phyloP scores from a whole-genome alignment of 345 rosid genomes.

The Eutrema japonicum region DNA sequence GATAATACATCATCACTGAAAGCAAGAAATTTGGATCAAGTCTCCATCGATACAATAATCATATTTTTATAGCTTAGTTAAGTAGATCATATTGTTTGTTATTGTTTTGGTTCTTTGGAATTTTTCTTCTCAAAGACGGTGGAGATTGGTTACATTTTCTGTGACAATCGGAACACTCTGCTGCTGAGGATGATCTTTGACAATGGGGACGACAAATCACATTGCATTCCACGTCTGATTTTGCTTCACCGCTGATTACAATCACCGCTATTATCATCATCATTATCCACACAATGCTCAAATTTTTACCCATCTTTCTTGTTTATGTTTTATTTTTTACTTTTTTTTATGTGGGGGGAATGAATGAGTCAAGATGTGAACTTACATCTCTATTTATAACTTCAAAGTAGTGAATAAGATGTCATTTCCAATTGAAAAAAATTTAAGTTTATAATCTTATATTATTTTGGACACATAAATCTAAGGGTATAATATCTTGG shows the following conservation, averaged over 20 bases:
- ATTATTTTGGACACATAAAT: not conserved
- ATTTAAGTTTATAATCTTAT: not conserved
- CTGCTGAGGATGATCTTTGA: not conserved
- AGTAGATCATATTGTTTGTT: too few species aligned
- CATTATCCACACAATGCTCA: constrained; percentile 9
- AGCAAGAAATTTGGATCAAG: not conserved
- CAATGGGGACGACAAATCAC: constrained; percentile 18
- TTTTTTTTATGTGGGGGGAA: not conserved
- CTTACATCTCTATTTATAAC: constrained; percentile 10
- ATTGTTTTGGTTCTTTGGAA: too few species aligned
- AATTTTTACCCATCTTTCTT: constrained; percentile 13
- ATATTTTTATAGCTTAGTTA: too few species aligned
- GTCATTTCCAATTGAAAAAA: not conserved
- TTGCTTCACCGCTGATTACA: constrained; percentile 22
- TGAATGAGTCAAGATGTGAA: not conserved
- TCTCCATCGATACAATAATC: too few species aligned
- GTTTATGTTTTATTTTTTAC: not conserved
- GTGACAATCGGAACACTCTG: not conserved
- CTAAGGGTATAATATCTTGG: not conserved
- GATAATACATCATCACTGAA: not conserved
- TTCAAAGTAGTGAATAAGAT: not conserved
- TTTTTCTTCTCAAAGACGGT: not conserved
- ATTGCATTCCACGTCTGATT: constrained; percentile 6
- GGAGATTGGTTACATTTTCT: not conserved
- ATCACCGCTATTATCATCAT: constrained; percentile 3